Base-by-base conservation (phyloP, 2,329 filamentous ascomycete species). In the Botrytis hyacinthi region DNA sequence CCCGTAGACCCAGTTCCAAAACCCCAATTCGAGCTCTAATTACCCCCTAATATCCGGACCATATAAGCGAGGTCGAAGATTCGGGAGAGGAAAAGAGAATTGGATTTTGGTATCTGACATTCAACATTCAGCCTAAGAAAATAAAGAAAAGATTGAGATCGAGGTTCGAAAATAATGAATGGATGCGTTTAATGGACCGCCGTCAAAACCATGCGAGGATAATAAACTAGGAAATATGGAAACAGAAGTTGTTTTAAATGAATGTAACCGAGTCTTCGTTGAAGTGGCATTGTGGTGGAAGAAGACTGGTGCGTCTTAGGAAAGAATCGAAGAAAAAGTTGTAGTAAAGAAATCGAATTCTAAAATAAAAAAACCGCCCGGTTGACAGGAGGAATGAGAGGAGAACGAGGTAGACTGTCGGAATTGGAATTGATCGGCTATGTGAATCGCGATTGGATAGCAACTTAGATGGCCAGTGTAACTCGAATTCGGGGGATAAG, bases 281-380 rank as follows among this genome's bases (percentile, higher is more conserved):
- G 3, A n/a, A 12, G 26, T 7, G 35, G 7, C 1, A n/a, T n/a
- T 4, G 8, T 18, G 35, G 26, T n/a, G 35, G 14, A 62, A n/a
- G 51, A 54, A 14, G 18, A 29, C 14, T 3, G 51, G 14, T 54
- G n/a, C 14, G 7, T 12, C 26, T 61, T 6, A 16, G 40, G 12
- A 26, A 61, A 1, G 14, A 4, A 4, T 40, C 3, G 37, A n/a
- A 29, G 22, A 18, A 4, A 1, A 16, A n/a, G 29, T 0, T 2
- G 37, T 1, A 10, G 14, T 18, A 18, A 29, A 62, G 26, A 20
- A 42, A 26, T 42, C 16, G 26, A 10, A 8, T 14, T 29, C 8
- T 18, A n/a, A n/a, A n/a, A n/a, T n/a, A n/a, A n/a, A n/a, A 62
- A 42, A 9, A 42, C 0, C 22, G n/a, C 40, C 59, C 35, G 35